A percentile compares a stretch with the other conserved stretches of the same genome.
phyloP scores from a whole-genome alignment of 345 rosid species.

The Hypericum androsaemum region DNA sequence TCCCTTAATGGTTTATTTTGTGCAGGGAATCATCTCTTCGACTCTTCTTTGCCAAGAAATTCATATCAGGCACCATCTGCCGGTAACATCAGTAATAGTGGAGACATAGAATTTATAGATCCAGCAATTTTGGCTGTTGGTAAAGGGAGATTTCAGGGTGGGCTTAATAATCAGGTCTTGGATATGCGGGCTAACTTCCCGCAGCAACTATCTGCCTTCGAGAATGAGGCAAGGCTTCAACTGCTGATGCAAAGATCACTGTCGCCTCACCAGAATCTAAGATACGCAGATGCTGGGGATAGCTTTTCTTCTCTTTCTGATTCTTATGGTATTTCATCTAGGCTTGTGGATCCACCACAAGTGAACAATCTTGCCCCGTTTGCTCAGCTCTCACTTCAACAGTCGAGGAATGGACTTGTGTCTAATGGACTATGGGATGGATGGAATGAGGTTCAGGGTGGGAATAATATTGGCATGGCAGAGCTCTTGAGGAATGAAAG shows the following conservation, averaged over 20 bases:
- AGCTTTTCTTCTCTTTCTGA: constrained; percentile 41
- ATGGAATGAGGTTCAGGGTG: constrained; percentile 59
- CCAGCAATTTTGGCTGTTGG: constrained; percentile 96
- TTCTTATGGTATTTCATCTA: constrained; percentile 46
- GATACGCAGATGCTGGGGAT: constrained; percentile 42
- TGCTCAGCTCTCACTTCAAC: constrained; percentile 47
- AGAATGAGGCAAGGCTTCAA: constrained; percentile 56
- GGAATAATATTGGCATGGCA: constrained; percentile 43
- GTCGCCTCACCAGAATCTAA: constrained; percentile 40
- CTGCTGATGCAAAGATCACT: constrained; percentile 58
- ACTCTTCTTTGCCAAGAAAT: constrained; percentile 42
- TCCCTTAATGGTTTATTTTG: background rate
- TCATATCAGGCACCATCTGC: constrained; percentile 29
- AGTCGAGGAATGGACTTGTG: constrained; percentile 36
- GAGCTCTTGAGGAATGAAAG: constrained; percentile 69
- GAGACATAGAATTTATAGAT: constrained; percentile 77
- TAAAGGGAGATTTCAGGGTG: constrained; percentile 56
- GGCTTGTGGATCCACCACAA: constrained; percentile 56
- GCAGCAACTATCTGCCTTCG: constrained; percentile 38
- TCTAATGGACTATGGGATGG: constrained; percentile 75
- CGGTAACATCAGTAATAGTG: constrained; percentile 32
- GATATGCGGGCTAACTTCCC: constrained; percentile 48
- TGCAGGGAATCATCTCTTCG: constrained; percentile 46
- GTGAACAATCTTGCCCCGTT: constrained; percentile 36
- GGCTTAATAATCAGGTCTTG: constrained; percentile 37